Evolutionary conservation across 441 rosid genomes (phyloP), one percentile per base, ranked within the genome.

Genomic region (Jatropha multifida): DNA sequence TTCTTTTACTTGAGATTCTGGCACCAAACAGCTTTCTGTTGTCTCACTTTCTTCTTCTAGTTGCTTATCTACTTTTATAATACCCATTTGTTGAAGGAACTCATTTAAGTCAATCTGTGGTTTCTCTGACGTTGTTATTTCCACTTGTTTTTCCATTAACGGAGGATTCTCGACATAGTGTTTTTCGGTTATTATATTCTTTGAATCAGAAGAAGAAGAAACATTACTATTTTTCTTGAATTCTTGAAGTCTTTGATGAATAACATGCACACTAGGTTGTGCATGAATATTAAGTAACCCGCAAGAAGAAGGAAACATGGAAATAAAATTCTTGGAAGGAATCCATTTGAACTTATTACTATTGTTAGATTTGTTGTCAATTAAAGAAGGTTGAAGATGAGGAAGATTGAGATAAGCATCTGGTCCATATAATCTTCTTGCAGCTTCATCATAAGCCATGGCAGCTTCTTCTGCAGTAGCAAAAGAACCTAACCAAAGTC

Each of bases 391-490:
- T 15, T 85, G 97, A 69, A 93, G 97, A 77, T 95, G 97, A 52
- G 99, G 99, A 38, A 96, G 88, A 79, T 96, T 96, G 75, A 96
- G 93, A 76, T 88, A 89, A 49, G 99, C 97, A 3, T 91, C 96
- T 0, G 90, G 90, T 1, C 98, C 99, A 49, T 94, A 96, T 41
- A 94, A 82, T 78, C 84, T 88, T 65, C 88, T 63, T 0, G 98
- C 98, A 2, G 98, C 97, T 71, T 89, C 92, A 71, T 96, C 99
- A 23, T 96, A 92, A 20, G 98, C 99, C 94, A 94, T 79, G 78
- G 98, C 98, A 54, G 99, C 98, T 86, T 92, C 99, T 82, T 92
- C 95, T 20, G 98, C 94, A 0, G 98, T 94, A 49, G 93, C 84
- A 26, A 90, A 94, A 73, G 98, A 92, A 38, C 98, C 97, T 60